Base-by-base conservation (phyloP, 495 filamentous ascomycete species). In the Neurospora sublineolata region DNA sequence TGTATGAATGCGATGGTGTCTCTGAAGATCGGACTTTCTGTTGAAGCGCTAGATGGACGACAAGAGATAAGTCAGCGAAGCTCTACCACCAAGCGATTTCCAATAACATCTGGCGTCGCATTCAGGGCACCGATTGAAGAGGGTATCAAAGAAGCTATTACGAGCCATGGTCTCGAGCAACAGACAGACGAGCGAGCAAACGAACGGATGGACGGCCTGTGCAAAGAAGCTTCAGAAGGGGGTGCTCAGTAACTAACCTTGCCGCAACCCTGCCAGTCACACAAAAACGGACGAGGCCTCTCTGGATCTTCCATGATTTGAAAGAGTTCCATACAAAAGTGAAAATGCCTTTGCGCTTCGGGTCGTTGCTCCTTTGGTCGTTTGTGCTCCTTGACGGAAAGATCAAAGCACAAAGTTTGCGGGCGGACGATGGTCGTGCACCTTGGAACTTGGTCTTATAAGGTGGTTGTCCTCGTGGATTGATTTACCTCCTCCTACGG, bases 1-100 rank as follows among this genome's bases (percentile, higher is more conserved):
- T 75, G 93, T 97, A 76, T 97, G 93, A 78, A 97, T 97, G 67
- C 93, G 88, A 79, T 92, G 92, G 79, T 97, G 93, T 77, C 93
- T 87, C 79, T 93, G 91, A 69, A 97, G 86, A 82, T 97, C 93
- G 10, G 93, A 97, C 80, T 95, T 97, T 82, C 93, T 89, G 86
- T 94, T 95, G 87, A 97, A 97, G 72, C 91, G 92, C 93, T 96
- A 33, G 12, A 33, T 33, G 52, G 27, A 64, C 27, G 27, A 4
- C 27, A 36, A 33, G 27, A 14, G 11, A 16, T 33, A 60, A 16
- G 52, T 64, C 12, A 64, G 52, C 30, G 3, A 33, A 33, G 27
- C 14, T 64, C 14, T 6, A 64, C 14, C 14, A 64, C 33, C 27
- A 64, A 64, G 6, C 52, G 0, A 16, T 72, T 64, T 30, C 52